Percentiles rank a stretch among this genome's conserved stretches.
Evolutionary conservation across 768 basidiomycete species (phyloP).

Genomic region (Royoungia palumana): DNA sequence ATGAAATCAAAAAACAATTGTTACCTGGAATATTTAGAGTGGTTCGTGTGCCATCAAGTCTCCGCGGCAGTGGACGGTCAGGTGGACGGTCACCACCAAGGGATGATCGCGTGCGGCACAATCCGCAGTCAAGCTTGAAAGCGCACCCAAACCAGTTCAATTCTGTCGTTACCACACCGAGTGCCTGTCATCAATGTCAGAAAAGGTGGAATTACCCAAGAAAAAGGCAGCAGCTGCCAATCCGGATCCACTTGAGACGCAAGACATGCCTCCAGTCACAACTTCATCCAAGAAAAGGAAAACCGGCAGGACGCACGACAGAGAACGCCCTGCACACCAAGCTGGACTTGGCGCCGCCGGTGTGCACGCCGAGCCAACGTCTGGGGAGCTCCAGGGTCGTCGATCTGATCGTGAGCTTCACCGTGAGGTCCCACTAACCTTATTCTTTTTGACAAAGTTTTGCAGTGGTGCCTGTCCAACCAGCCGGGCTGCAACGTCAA

Average conservation of each 20-base stretch:
- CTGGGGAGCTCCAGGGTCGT: slow-evolving; percentile 23
- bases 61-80: too few relatives aligned
- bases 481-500: slow-evolving; percentile 23
- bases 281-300: slow-evolving; percentile 28
- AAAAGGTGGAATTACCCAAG: slow-evolving; percentile 22
- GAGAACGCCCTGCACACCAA: slow-evolving; percentile 12
- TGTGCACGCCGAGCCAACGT: slow-evolving; percentile 12
- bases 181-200: slow-evolving; percentile 22
- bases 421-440: neutral
- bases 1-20: too few relatives aligned
- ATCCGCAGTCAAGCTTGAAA: slow-evolving; percentile 13
- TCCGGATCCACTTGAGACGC: slow-evolving; percentile 12
- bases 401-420: slow-evolving; percentile 27
- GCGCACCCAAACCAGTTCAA: slow-evolving; percentile 29
- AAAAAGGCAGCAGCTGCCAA: slow-evolving; percentile 22
- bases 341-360: slow-evolving; percentile 3
- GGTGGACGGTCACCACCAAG: neutral
- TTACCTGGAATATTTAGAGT: too few relatives aligned
- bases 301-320: slow-evolving; percentile 13
- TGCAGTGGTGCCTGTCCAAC: slow-evolving; percentile 21
- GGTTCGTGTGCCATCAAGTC: too few relatives aligned
- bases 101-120: slow-evolving; percentile 14
- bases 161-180: slow-evolving; percentile 11
- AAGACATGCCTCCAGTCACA: slow-evolving; percentile 9
- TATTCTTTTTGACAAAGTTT: slow-evolving; percentile 9